Percentiles rank a stretch among this genome's conserved stretches.
Conservation (phyloP, 75 land plant genomes). For the Cupressus sempervirens region DNA sequence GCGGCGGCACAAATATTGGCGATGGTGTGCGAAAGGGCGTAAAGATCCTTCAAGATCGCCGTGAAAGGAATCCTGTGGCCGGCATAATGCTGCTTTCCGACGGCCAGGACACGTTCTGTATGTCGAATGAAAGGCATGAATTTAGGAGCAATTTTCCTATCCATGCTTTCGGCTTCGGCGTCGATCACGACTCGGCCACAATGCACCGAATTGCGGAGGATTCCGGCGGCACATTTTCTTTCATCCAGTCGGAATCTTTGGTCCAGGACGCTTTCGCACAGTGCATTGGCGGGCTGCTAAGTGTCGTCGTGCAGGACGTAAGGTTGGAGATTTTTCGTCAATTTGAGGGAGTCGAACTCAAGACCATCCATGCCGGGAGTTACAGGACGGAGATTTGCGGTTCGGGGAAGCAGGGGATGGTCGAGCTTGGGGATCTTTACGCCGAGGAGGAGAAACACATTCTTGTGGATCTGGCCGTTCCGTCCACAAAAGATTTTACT, state of each 20-base stretch:
- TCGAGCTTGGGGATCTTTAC: constrained; percentile 68
- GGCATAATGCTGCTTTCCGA: constrained; percentile 70
- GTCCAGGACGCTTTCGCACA: no score
- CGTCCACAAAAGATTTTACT: constrained; percentile 12
- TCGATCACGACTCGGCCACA: no score
- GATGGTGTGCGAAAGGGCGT: constrained; percentile 70
- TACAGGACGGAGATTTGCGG: constrained; percentile 2
- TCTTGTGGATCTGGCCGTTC: constrained; percentile 58
- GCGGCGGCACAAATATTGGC: constrained; percentile 24
- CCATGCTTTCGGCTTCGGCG: no score
- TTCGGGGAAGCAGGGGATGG: constrained; percentile 13
- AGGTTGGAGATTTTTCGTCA: constrained; percentile 13
- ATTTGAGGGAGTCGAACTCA: constrained; percentile 13
- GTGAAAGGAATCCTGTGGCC: constrained; percentile 58
- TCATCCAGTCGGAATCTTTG: no score
- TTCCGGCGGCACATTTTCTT: no score
- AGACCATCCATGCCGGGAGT: constrained; percentile 24
- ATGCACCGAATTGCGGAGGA: no score
- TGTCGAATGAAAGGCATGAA: no score
- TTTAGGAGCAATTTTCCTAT: no score
- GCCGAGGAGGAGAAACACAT: constrained; percentile 75
- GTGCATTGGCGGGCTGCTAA: no score
- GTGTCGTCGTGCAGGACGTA: no score
- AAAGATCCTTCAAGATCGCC: constrained; percentile 66
- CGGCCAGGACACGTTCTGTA: constrained; percentile 22